Percentiles rank a stretch among this genome's conserved stretches.
These are phyloP conservation scores for Cordyceps cateniannulata DNA, from an alignment of 2,329 filamentous ascomycete genomes.

Conservation along the genomic window DNA sequence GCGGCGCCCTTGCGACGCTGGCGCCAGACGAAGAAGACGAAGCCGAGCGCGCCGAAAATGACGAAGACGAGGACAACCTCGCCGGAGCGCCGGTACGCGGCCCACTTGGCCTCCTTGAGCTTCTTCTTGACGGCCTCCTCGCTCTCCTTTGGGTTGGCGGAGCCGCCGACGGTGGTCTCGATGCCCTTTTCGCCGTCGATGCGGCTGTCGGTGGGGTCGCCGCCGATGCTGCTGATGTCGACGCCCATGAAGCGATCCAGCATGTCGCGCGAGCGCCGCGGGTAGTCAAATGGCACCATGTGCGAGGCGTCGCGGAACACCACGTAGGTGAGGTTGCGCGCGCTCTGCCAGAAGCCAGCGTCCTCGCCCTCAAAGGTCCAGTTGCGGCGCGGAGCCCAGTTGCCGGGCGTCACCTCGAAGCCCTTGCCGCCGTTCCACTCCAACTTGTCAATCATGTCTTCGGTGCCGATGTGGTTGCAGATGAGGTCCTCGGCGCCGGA, in stretches of 20 bases:
- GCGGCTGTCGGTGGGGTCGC: conserved; percentile 66
- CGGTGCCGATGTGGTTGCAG: conserved; percentile 94
- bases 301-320: conserved; percentile 93
- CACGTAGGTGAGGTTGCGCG: conserved; percentile 91
- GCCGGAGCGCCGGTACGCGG: conserved; percentile 80
- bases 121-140: conserved; percentile 62
- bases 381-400: conserved; percentile 83
- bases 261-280: conserved; percentile 86
- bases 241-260: conserved; percentile 93
- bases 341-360: conserved; percentile 89
- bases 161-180: conserved; percentile 69
- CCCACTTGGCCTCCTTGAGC: conserved; percentile 80
- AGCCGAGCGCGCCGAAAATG: conserved; percentile 61
- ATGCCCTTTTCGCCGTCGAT: conserved; percentile 81
- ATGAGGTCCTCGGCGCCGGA: conserved; percentile 92
- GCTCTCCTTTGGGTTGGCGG: conserved; percentile 47
- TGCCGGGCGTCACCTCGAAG: conserved; percentile 80
- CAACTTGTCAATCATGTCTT: conserved; percentile 83
- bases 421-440: conserved; percentile 87
- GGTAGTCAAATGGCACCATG: conserved; percentile 96
- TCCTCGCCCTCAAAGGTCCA: conserved; percentile 89
- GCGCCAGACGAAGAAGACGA: conserved; percentile 68
- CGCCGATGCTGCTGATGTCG: conserved; percentile 84
- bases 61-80: conserved; percentile 81
- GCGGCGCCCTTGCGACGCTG: conserved; percentile 49